Evolutionary conservation across 257 asterid species (phyloP), one percentile per base, ranked within the genome.

Genomic region (Salvia splendens): DNA sequence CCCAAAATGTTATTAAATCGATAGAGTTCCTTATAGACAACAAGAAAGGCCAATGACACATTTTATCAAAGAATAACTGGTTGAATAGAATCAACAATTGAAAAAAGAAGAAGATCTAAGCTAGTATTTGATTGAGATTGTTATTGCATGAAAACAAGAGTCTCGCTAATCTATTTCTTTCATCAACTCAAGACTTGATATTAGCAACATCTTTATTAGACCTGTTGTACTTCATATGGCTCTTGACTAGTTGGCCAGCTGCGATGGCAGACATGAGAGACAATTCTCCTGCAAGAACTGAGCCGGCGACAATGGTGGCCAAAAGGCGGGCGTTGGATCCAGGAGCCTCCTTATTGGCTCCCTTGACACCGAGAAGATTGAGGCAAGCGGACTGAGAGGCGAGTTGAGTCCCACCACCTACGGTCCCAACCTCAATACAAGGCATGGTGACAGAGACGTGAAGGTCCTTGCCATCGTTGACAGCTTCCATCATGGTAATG

Each of bases 371-470:
- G 11, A 79, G 81, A 12, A 79, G 64, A 51, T 75, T 79, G 17
- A 79, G 64, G 66, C 84, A 79, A 6, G 84, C 84, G 14, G 84
- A 64, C 50, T 79, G 84, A 17, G 81, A 75, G 0, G 81, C 76
- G 6, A 79, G 67, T 54, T 79, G 83, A 8, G 83, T 79, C 52
- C 83, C 83, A 58, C 83, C 83, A 46, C 80, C 80, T 4, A 79
- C 73, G 0, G 84, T 79, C 6, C 84, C 81, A 7, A 76, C 82
- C 76, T 79, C 84, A 17, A 79, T 75, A 0, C 65, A 75, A 40
- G 84, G 84, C 84, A 79, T 79, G n/a, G 79, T 79, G 12, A 79
- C 84, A 0, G 84, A 79, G 8, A 79, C 5, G 54, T 79, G 84
- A 51, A 79, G 81, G 35, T 79, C 81, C 63, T 69, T 76, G 4